Evolutionary conservation across 1,139 yeast species (phyloP), one percentile per base, ranked within the genome.

Genomic region (Candida gigantensis): DNA sequence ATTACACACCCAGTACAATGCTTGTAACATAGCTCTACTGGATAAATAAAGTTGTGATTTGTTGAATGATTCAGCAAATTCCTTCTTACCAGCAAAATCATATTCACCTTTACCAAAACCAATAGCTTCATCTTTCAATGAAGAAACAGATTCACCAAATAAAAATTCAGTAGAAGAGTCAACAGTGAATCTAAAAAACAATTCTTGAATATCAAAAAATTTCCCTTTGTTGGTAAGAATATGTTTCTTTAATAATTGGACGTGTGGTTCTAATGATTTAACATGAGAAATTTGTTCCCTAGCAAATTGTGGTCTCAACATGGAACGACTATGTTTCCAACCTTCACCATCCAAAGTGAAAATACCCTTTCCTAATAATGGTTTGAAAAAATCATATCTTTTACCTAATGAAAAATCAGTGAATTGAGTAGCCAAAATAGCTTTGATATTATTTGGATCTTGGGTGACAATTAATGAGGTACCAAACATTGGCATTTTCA

Each of bases 241-340:
- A 36, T 62, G 67, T 30, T 55, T 53, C 23, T 63, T 52, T 37
- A 74, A 54, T n/a, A 49, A 51, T 43, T 65, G 65, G n/a, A 71
- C 47, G 45, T 74, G 79, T 6, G 54, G 57, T 44, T 73, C 77
- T 45, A 75, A 60, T 6, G 66, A 45, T 37, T 61, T 60, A 24
- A 75, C 62, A 43, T 72, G 79, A 7, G 74, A 66, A 30, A 76
- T 66, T 48, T 74, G 77, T 46, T 74, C 79, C 34, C 77, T 60
- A 12, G 74, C 59, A 50, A 76, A 76, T 51, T 74, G 79, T 1
- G 81, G 81, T 38, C 81, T 61, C 46, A 77, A 63, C 68, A 76
- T 56, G 3, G 77, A 70, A 36, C 82, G 60, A 26, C 77, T 65
- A 46, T 74, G 79, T 46, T 72, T 71, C 82, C 82, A 77, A 2